Conservation (phyloP, 495 filamentous ascomycete species). For the Penicillium ochrochloron region DNA sequence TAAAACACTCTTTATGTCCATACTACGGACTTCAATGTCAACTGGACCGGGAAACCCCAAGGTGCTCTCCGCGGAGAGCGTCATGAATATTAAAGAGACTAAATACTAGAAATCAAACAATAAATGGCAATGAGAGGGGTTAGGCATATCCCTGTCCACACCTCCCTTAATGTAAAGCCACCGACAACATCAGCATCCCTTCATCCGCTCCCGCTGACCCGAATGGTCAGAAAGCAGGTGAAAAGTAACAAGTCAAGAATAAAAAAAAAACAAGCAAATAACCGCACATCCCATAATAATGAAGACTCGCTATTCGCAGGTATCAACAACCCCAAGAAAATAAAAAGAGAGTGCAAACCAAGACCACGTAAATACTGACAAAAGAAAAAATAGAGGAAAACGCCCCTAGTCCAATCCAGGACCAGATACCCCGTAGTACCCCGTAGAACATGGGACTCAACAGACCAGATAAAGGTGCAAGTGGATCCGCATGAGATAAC, state of each 20-base stretch:
- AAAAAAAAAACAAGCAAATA: neutral
- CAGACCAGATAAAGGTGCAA: neutral
- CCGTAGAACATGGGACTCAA: neutral
- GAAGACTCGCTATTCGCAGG: slow-evolving; percentile 26
- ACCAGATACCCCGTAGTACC: neutral
- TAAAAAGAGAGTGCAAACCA: slow-evolving; percentile 12
- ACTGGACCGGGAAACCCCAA: neutral
- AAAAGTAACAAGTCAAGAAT: slow-evolving; percentile 9
- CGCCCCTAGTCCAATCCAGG: slow-evolving; percentile 1
- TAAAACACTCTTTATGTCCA: neutral
- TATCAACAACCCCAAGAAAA: slow-evolving; percentile 26
- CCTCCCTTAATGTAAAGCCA: slow-evolving; percentile 5
- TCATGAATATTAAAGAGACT: slow-evolving; percentile 18
- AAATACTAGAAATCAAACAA: slow-evolving; percentile 14
- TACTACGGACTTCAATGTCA: neutral
- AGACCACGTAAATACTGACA: slow-evolving; percentile 6
- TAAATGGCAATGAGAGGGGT: slow-evolving; percentile 1
- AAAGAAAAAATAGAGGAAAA: slow-evolving; percentile 12
- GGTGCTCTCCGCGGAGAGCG: slow-evolving; percentile 13
- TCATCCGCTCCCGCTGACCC: slow-evolving; percentile 36
- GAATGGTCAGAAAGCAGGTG: slow-evolving; percentile 15
- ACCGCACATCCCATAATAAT: neutral
- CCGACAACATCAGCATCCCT: slow-evolving; percentile 23
- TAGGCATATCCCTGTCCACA: neutral
- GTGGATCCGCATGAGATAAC: neutral